Conservation (phyloP, 257 asterid genomes). For the Vinca minor region DNA sequence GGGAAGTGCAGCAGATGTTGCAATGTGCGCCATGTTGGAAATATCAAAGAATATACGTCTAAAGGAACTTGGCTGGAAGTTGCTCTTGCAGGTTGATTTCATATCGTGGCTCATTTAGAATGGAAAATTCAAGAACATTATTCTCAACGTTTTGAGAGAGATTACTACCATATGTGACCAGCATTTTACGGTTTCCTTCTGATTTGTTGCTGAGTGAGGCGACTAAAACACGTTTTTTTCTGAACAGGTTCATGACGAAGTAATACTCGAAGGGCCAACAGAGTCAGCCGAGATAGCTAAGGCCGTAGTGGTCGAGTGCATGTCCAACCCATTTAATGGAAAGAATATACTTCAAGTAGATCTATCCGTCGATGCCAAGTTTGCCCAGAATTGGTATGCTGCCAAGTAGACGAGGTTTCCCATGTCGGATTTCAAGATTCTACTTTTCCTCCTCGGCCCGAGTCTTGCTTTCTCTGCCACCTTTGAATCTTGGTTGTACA, state of each 20-base stretch:
- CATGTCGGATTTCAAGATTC: too few species aligned
- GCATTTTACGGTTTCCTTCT: background rate
- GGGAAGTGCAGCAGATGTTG: constrained; percentile 99
- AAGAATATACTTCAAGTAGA: constrained; percentile 66
- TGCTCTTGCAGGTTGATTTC: constrained; percentile 64
- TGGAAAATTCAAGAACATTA: too few species aligned
- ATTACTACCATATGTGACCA: too few species aligned
- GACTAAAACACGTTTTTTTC: background rate
- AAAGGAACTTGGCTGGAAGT: constrained; percentile 79
- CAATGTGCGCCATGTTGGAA: constrained; percentile 96
- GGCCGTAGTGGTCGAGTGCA: constrained; percentile 81
- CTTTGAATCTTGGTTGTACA: background rate
- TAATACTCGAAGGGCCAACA: constrained; percentile 82
- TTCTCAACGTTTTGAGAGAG: too few species aligned
- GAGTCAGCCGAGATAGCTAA: constrained; percentile 81
- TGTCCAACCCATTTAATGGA: constrained; percentile 81
- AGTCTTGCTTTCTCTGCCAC: background rate
- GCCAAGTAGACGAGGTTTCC: constrained; percentile 64
- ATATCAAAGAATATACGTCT: constrained; percentile 56
- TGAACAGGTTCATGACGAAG: constrained; percentile 83
- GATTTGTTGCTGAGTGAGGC: background rate
- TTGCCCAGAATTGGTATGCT: constrained; percentile 81
- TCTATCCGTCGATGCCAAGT: constrained; percentile 90
- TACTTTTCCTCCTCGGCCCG: too few species aligned
- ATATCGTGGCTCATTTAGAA: too few species aligned